A percentile compares a stretch with the other conserved stretches of the same genome.
These are phyloP conservation scores for Spatholobus suberectus DNA, from an alignment of 306 rosid species.

Conservation along the genomic window DNA sequence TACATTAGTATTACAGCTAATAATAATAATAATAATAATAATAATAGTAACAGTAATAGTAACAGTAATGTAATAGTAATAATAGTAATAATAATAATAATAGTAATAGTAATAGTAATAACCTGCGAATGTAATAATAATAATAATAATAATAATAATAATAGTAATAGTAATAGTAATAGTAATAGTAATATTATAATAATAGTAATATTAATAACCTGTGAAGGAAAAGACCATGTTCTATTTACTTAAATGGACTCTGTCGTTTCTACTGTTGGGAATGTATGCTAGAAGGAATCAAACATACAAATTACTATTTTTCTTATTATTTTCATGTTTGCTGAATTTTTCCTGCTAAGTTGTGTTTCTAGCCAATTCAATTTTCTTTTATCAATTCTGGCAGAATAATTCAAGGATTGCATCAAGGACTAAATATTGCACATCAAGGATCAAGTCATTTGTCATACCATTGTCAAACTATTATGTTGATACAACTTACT, in stretches of 20 bases:
- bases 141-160: too few relatives aligned
- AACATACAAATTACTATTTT: conserved; percentile 7
- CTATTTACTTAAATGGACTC: not conserved
- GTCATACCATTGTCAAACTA: conserved; percentile 81
- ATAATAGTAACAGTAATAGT: too few relatives aligned
- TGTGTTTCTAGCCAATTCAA: conserved; percentile 17
- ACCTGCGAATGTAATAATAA: too few relatives aligned
- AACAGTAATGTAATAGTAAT: too few relatives aligned
- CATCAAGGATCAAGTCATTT: conserved; percentile 89
- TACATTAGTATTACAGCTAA: not conserved
- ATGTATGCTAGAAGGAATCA: not conserved
- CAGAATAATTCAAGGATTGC: conserved; percentile 89
- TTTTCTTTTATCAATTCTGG: conserved; percentile 23
- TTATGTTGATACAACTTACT: conserved; percentile 66
- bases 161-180: too few relatives aligned
- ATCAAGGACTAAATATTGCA: conserved; percentile 84
- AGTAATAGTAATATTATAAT: too few relatives aligned
- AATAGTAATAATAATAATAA: too few relatives aligned
- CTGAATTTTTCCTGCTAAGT: conserved; percentile 16
- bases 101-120: too few relatives aligned
- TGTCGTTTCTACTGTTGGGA: not conserved
- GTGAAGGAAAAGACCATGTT: not conserved
- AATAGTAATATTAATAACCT: too few relatives aligned
- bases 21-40: not conserved
- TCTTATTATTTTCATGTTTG: not conserved